phyloP scores from a whole-genome alignment of 1,284 basidiomycete genomes.

The Farysia itapuensis region DNA sequence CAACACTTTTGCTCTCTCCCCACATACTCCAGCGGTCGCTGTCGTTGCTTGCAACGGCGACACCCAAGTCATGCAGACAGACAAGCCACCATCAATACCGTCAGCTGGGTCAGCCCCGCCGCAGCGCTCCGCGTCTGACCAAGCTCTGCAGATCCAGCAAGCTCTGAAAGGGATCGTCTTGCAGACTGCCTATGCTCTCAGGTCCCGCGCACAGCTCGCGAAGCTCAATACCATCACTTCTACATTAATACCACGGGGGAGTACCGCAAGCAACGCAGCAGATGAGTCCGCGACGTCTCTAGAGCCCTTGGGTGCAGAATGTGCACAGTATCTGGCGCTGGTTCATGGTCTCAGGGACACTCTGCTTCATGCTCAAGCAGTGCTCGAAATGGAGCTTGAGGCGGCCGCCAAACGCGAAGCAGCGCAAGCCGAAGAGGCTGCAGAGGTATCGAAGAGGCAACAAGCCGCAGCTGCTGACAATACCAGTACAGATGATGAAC shows the following conservation, averaged over 20 bases:
- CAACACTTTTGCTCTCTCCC: too few relatives aligned
- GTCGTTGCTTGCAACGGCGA: too few relatives aligned
- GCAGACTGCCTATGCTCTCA: slow-evolving; percentile 27
- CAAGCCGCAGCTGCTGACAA: too few relatives aligned
- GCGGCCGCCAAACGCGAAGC: slow-evolving; percentile 28
- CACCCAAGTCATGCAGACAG: too few relatives aligned
- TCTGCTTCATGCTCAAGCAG: slow-evolving; percentile 31
- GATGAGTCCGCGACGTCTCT: slow-evolving; percentile 11
- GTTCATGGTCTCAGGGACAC: slow-evolving; percentile 29
- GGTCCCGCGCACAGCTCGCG: slow-evolving; percentile 23
- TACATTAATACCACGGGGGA: too few relatives aligned
- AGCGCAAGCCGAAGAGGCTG: slow-evolving; percentile 13
- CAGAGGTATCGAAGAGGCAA: too few relatives aligned
- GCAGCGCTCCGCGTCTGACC: neutral
- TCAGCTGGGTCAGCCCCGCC: too few relatives aligned
- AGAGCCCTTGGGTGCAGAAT: slow-evolving; percentile 23
- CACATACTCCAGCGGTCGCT: too few relatives aligned
- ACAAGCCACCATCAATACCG: too few relatives aligned
- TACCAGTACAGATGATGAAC: too few relatives aligned
- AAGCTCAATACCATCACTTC: slow-evolving; percentile 3
- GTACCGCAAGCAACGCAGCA: too few relatives aligned
- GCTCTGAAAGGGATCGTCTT: slow-evolving; percentile 34
- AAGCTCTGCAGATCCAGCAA: slow-evolving; percentile 25
- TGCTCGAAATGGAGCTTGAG: slow-evolving; percentile 34
- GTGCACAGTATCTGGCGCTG: slow-evolving; percentile 20